These are phyloP conservation scores for Colletotrichum sp. DNA, from an alignment of 2,329 filamentous ascomycete genomes.

Conservation along the genomic window DNA sequence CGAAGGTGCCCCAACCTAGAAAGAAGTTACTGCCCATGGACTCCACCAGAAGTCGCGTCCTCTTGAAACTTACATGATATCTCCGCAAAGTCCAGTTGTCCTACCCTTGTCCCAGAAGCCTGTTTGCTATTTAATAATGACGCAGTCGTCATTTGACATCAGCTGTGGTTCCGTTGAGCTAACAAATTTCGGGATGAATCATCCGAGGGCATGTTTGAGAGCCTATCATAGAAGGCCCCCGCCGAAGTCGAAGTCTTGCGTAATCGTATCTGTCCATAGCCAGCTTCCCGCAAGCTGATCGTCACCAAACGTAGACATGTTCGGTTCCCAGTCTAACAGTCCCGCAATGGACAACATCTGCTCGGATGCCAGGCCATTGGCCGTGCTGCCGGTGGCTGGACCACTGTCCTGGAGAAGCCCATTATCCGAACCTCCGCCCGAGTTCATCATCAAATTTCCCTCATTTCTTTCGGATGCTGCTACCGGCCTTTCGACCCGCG, in stretches of 20 bases:
- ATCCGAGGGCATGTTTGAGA: background rate
- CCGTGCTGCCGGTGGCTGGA: background rate
- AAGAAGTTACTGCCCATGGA: background rate
- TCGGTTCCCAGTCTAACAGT: background rate
- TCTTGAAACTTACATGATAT: background rate
- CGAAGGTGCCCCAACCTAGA: background rate
- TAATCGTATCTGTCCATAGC: background rate
- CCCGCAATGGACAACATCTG: background rate
- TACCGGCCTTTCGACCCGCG: background rate
- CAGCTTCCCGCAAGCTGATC: background rate
- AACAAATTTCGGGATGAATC: background rate
- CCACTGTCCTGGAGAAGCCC: background rate
- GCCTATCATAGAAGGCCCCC: background rate
- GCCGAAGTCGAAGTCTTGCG: background rate
- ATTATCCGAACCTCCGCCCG: background rate
- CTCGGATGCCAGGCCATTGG: background rate
- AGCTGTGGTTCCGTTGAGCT: background rate
- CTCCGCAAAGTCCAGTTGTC: background rate
- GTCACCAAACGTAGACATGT: background rate
- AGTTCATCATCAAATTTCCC: background rate
- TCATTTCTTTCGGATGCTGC: background rate
- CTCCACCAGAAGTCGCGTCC: background rate
- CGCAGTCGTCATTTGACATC: background rate
- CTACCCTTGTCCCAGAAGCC: background rate
- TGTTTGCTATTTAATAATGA: background rate